These are phyloP conservation scores for Knufia fluminis DNA, from an alignment of 2,329 filamentous ascomycete species.

Conservation along the genomic window DNA sequence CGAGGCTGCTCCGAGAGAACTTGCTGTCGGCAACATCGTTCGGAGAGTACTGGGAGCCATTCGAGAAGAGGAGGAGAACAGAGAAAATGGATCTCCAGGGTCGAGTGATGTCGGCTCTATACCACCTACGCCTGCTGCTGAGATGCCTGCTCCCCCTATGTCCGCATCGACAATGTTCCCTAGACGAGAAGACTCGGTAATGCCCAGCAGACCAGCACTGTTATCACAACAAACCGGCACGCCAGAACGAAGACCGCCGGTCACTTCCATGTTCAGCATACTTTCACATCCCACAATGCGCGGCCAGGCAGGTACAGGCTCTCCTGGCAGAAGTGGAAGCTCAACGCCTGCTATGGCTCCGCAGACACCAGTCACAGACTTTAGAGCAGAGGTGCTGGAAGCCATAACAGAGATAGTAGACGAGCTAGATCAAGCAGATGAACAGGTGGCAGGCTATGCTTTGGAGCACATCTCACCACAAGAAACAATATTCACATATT, in stretches of 20 bases:
- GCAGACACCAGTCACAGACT: conserved; percentile 44
- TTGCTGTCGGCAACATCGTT: conserved; percentile 90
- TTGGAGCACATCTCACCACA: conserved; percentile 89
- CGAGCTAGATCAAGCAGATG: conserved; percentile 84
- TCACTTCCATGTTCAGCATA: conserved; percentile 78
- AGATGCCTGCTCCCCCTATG: conserved; percentile 5
- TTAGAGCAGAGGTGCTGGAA: conserved; percentile 84
- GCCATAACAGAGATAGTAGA: conserved; percentile 95
- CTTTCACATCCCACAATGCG: conserved; percentile 56
- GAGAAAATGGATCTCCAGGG: conserved; percentile 48
- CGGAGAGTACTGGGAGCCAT: conserved; percentile 83
- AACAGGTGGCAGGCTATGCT: conserved; percentile 80
- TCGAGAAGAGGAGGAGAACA: conserved; percentile 67
- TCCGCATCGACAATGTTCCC: conserved; percentile 10
- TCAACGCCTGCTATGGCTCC: conserved; percentile 24
- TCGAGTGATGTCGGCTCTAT: conserved; percentile 50
- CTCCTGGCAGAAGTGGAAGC: conserved; percentile 28
- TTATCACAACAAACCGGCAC: conserved; percentile 54
- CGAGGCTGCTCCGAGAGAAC: conserved; percentile 77
- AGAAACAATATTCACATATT: conserved; percentile 84
- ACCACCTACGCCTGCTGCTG: conserved; percentile 31
- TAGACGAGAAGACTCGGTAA: conserved; percentile 3
- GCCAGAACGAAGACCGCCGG: conserved; percentile 34
- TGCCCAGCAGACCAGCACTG: conserved; percentile 48
- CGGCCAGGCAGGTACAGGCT: conserved; percentile 23